phyloP scores from a whole-genome alignment of 164 flowering plant species.

The Stephania yunnanensis region DNA sequence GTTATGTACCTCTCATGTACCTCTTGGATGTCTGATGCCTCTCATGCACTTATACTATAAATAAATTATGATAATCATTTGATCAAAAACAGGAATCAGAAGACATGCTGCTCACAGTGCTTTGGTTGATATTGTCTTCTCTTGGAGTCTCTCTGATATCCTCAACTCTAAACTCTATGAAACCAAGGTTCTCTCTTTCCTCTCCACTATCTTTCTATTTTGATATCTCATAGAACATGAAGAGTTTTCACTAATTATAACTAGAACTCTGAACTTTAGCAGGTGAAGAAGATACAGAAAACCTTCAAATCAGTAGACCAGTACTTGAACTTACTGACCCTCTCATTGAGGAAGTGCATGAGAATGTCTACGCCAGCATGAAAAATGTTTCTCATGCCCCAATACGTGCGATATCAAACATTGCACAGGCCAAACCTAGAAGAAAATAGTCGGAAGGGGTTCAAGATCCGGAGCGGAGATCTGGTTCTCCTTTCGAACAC shows the following conservation, averaged over 20 bases:
- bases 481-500: no score
- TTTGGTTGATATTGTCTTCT: slow-evolving; percentile 1
- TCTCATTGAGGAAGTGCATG: background rate
- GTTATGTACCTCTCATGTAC: no score
- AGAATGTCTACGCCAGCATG: background rate
- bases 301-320: background rate
- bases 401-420: background rate
- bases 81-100: background rate
- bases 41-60: no score
- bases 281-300: background rate
- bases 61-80: no score
- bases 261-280: background rate
- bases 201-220: background rate
- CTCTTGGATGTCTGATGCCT: no score
- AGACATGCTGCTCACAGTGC: background rate
- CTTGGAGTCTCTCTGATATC: background rate
- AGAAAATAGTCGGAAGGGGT: background rate
- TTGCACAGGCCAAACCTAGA: background rate
- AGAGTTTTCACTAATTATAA: no score
- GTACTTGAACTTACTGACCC: background rate
- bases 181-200: background rate
- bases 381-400: background rate
- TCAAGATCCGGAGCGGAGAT: background rate
- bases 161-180: background rate
- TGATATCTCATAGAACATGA: no score